Evolutionary conservation across 176 grass and related monocot species (phyloP).

Genomic region (Avena sativa): DNA sequence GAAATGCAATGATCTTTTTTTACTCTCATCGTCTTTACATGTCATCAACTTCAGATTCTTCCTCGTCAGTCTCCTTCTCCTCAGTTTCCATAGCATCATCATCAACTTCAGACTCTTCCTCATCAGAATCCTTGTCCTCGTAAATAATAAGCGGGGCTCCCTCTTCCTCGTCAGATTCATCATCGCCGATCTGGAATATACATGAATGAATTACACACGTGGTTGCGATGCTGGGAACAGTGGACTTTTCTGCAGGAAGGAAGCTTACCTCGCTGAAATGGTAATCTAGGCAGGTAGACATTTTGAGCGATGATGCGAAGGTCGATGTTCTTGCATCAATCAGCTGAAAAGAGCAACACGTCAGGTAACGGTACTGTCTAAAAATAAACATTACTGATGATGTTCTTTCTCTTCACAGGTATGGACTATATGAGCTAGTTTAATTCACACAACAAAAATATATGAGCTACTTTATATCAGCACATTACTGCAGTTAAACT

Average conservation of each 20-base stretch:
- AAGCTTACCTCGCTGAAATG: slow-evolving; percentile 54
- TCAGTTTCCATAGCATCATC: slow-evolving; percentile 60
- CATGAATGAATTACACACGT: not conserved
- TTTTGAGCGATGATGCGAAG: slow-evolving; percentile 51
- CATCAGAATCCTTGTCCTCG: slow-evolving; percentile 62
- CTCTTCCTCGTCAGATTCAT: slow-evolving; percentile 51
- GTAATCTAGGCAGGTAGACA: slow-evolving; percentile 66
- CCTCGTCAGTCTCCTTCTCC: not conserved
- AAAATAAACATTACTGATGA: not conserved
- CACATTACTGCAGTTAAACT: not conserved
- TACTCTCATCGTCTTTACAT: slow-evolving; percentile 10
- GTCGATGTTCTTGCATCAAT: slow-evolving; percentile 70
- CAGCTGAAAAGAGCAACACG: slow-evolving; percentile 37
- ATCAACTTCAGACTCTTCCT: slow-evolving; percentile 61
- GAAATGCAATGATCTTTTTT: not conserved
- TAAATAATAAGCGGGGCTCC: slow-evolving; percentile 44
- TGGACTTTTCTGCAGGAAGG: not conserved
- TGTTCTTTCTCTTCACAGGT: not conserved
- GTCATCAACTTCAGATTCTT: slow-evolving; percentile 12
- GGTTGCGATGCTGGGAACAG: not conserved
- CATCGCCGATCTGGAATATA: slow-evolving; percentile 43
- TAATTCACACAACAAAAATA: not conserved
- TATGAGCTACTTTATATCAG: not conserved
- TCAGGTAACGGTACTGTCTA: not conserved
- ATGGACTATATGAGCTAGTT: not conserved